Base-by-base conservation (phyloP, 176 grass and related monocot species). In the Carex kokanica region DNA sequence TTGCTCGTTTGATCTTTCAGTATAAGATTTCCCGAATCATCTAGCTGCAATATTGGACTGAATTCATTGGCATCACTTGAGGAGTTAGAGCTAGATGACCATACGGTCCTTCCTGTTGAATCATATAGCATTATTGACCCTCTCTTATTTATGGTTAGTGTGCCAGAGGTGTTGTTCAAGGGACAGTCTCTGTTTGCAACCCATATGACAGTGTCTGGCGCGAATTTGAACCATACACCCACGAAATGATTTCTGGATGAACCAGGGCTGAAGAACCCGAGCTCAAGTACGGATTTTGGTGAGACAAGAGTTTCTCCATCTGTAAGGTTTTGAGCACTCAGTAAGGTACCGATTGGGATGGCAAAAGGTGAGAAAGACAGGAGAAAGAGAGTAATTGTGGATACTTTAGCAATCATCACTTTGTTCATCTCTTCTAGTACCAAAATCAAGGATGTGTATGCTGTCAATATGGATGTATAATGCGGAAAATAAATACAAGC, bases 221-320 rank as follows among this genome's bases (percentile, higher is more conserved):
- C 77, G 63, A 84, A 65, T 23, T 69, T 81, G 83, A 86, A 90
- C 91, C 86, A 90, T 31, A 93, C 86, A 52, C 88, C 91, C 0
- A 93, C 83, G 6, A 13, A 93, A 61, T 83, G 82, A 41, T 61
- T 86, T 24, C 51, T 61, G 45, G 18, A 51, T 21, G 55, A 57
- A 67, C 71, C 31, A 52, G 81, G 12, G 59, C 83, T 20, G 45
- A 93, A 93, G 88, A 93, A 82, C 24, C 88, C 88, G 0, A 92
- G 79, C 60, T 83, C 79, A 81, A 93, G 90, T 53, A 59, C 21
- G 29, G 83, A 24, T 15, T 31, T 23, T 6, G 86, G 70, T 17
- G 91, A 92, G 20, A 63, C 80, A 9, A 92, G 82, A 53, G 21
- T 90, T 59, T 81, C 49, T 17, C 82, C 79, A 31, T 84, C 83